Base-by-base conservation (phyloP, 2,329 filamentous ascomycete genomes). In the Colletotrichum coccodes region DNA sequence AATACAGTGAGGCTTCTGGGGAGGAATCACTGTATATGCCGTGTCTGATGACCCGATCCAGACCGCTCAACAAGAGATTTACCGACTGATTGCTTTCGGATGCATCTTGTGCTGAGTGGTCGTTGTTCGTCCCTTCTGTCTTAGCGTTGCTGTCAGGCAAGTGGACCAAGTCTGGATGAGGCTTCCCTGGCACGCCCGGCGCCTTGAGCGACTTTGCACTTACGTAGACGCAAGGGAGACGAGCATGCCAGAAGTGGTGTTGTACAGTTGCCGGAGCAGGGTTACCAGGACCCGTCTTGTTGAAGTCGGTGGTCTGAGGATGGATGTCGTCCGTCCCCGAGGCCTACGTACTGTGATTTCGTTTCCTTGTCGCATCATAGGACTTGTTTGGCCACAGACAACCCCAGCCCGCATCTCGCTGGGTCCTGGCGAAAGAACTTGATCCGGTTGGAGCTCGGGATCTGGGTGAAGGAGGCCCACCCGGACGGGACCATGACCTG, bases 381-480 rank as follows among this genome's bases (percentile, higher is more conserved):
- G 38, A 65, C 38, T 50, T 60, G 32, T 32, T 28, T 44, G 49
- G 60, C 54, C 66, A 50, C 54, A 38, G 28, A 49, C 60, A 68
- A 47, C 65, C 36, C 38, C 53, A 47, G 32, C 47, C 23, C 60
- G 61, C 66, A 68, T 38, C 64, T 52, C 26, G 23, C 46, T 57
- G 28, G 46, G 62, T 28, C 44, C 66, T 69, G 49, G 64, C 44
- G 46, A 64, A 62, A 44, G 49, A 67, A 58, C 57, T 50, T 60
- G 53, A 32, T 14, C 64, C 61, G 61, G 65, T 47, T 60, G 21
- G 65, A 65, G 65, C 54, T 68, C 61, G 66, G 66, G 42, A 69
- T 69, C 61, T 69, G 61, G 61, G 18, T 40, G 28, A 34, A 32
- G 18, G n/a, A 59, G 49, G 54, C 62, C 66, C 61, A 69, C 66